Base-by-base conservation (phyloP, 2,329 filamentous ascomycete genomes). In the Colletotrichum theobromicola region DNA sequence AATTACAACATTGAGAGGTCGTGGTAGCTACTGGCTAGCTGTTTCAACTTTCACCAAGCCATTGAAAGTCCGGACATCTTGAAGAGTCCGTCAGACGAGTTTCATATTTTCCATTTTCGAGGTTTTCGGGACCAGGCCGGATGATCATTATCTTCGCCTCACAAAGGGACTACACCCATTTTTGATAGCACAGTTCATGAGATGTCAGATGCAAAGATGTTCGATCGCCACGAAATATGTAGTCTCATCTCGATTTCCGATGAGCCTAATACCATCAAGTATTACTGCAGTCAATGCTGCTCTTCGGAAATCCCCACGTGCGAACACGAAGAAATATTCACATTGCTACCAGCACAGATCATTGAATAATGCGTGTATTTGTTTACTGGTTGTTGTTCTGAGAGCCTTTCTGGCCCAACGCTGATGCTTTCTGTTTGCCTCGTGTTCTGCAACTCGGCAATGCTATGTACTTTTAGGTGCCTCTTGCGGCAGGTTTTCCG, bases 91-190 rank as follows among this genome's bases (percentile, higher is more conserved):
- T 21, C 3, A 12, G n/a, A 10, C 42, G 42, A 21, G 10, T 7
- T 7, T 21, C 5, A 4, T n/a, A 50, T 4, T 50, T 50, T 46
- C n/a, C 18, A 2, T n/a, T n/a, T 16, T 42, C 18, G 8, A 18
- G 37, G n/a, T 16, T 3, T 18, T 10, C 37, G 18, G 42, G n/a
- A 21, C 13, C 42, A 12, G 42, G 42, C 42, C n/a, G 21, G 3
- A 46, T 21, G 5, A 46, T 7, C 18, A 46, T 46, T 0, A 13
- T 46, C 12, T 7, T 21, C 42, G 42, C 42, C n/a, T n/a, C n/a
- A n/a, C 9, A 46, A n/a, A 13, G 42, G 9, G 6, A n/a, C 10
- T 2, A 46, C 12, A 21, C 9, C 1, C 12, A 0, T 7, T 2
- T 46, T 46, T 46, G 32, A 34, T 34, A 13, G 15, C 32, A 6